Base-by-base conservation (phyloP, 2,329 filamentous ascomycete genomes). In the Colletotrichum tabaci region DNA sequence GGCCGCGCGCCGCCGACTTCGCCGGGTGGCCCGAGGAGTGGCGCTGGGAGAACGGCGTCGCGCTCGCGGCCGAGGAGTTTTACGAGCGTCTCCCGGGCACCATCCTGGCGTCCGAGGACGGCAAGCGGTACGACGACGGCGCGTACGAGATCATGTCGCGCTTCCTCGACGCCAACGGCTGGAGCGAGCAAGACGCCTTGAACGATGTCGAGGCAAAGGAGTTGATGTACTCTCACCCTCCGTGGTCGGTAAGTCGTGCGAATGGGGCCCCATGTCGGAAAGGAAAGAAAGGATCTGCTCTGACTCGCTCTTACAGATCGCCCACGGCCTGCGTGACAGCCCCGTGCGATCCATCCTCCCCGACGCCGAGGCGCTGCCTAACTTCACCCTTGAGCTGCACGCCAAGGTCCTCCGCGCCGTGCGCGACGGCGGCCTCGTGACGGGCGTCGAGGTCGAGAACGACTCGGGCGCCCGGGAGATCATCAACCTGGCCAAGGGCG, bases 261-360 rank as follows among this genome's bases (percentile, higher is more conserved):
- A 23, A 23, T 9, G 3, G 35, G 35, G 0, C 23, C 7, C 7
- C 50, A 18, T 56, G 13, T 8, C 9, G 13, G 4, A 18, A 12
- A 1, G 35, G 35, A 10, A 38, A 38, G 9, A 8, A 38, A 9
- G 7, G 8, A 12, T 13, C 10, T 12, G 0, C 18, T 12, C 40
- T 15, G 7, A 47, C 38, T 2, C 9, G n/a, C 10, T 1, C 4
- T 1, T 4, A 3, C 42, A 74, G 57, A 75, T 76, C 23, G 55
- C 72, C 40, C 62, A 76, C 35, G 67, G 67, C 4, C 61, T 72
- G 16, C 74, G 74, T 26, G 74, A 73, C 42, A 74, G 74, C 44
- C 74, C 74, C 15, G 67, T 69, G 1, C 58, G 74, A 10, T 80
- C 80, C 1, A 88, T 87, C 70, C 78, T 85, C 0, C 78, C 82